A percentile compares a stretch with the other conserved stretches of the same genome.
Conservation (phyloP, 768 basidiomycete species). For the Auricularia cornea region DNA sequence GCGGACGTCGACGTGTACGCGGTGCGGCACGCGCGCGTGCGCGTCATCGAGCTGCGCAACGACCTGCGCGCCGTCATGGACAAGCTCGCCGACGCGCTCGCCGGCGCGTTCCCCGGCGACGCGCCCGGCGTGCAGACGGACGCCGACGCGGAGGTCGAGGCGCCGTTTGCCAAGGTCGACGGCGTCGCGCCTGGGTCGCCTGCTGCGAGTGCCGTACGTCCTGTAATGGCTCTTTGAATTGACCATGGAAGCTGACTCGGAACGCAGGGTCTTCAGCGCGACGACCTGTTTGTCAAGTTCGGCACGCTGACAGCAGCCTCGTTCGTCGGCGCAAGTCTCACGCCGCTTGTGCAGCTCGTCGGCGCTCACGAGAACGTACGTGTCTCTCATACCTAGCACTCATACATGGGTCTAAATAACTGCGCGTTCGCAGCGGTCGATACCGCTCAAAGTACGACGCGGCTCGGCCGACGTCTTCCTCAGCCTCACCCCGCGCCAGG, state of each 20-base stretch:
- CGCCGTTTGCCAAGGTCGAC: conserved; percentile 75
- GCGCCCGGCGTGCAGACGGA: conserved; percentile 7
- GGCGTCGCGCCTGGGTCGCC: conserved; percentile 75
- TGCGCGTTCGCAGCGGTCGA: conserved; percentile 39
- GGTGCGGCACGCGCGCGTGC: conserved; percentile 62
- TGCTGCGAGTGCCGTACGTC: conserved; percentile 67
- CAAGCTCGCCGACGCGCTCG: conserved; percentile 61
- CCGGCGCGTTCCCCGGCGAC: conserved; percentile 33
- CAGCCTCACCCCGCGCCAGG: conserved; percentile 56
- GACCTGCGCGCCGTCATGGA: conserved; percentile 62
- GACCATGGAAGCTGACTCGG: conserved; percentile 9
- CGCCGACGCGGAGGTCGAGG: conserved; percentile 12
- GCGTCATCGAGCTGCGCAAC: conserved; percentile 75
- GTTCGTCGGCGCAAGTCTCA: conserved; percentile 48
- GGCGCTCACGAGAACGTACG: conserved; percentile 70
- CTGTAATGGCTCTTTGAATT: conserved; percentile 4
- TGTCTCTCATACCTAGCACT: conserved; percentile 2
- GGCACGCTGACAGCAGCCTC: conserved; percentile 49
- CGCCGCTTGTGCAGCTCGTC: conserved; percentile 68
- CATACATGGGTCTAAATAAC: conserved; percentile 6
- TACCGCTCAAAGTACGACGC: conserved; percentile 53
- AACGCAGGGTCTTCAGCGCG: conserved; percentile 53
- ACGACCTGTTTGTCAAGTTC: conserved; percentile 70
- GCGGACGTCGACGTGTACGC: conserved; percentile 72
- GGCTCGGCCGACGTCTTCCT: conserved; percentile 37